Evolutionary conservation across 768 basidiomycete species (phyloP).

Genomic region (Podaxis sp.): DNA sequence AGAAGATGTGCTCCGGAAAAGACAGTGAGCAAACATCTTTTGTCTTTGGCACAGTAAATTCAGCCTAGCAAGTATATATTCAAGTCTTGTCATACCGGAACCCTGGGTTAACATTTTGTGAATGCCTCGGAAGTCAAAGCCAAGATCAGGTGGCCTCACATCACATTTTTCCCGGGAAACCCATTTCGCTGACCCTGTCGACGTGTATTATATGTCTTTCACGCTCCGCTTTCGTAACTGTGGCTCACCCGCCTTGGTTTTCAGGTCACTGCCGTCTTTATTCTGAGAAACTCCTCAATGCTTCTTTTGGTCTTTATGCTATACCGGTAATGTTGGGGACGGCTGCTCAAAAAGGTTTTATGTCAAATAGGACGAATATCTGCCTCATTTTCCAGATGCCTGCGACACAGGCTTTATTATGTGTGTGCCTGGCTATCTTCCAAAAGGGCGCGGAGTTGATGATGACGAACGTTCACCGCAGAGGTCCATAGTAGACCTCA

Average conservation of each 20-base stretch:
- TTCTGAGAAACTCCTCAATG: conserved; percentile 71
- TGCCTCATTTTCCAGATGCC: conserved; percentile 39
- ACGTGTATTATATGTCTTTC: conserved; percentile 43
- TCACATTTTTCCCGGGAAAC: conserved; percentile 55
- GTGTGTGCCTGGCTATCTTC: conserved; percentile 33
- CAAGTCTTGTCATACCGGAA: no score
- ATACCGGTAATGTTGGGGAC: conserved; percentile 66
- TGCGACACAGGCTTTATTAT: conserved; percentile 77
- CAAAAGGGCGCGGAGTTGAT: background rate
- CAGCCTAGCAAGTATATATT: background rate
- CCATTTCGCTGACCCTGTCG: conserved; percentile 58
- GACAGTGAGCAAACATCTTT: background rate
- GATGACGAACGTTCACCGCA: conserved; percentile 23
- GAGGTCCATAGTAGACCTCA: conserved; percentile 71
- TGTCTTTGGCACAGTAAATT: background rate
- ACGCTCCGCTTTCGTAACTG: background rate
- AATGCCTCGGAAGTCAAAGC: conserved; percentile 11
- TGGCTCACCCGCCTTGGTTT: conserved; percentile 41
- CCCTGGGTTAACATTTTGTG: background rate
- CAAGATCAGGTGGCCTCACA: conserved; percentile 66
- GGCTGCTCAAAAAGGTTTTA: conserved; percentile 77
- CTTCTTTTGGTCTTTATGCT: conserved; percentile 52
- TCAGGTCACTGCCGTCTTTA: conserved; percentile 80
- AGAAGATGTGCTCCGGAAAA: background rate
- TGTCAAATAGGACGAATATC: conserved; percentile 47